phyloP scores from a whole-genome alignment of 192 early-diverging fungal genomes.

The Linnemannia exigua region DNA sequence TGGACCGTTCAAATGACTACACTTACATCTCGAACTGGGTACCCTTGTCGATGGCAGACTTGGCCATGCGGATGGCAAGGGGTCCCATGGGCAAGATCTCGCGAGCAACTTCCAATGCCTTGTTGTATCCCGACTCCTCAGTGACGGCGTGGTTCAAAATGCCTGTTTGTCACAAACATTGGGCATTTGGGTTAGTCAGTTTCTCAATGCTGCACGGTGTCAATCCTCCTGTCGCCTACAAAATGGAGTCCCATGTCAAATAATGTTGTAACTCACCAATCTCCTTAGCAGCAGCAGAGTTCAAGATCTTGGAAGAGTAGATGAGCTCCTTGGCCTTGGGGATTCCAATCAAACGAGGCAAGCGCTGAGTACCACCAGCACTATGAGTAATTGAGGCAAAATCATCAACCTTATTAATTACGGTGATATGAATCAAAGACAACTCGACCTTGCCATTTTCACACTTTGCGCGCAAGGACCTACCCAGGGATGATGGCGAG shows the following conservation, averaged over 20 bases:
- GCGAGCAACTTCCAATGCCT: constrained; percentile 84
- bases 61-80: constrained; percentile 92
- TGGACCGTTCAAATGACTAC: no score
- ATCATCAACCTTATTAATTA: not conserved
- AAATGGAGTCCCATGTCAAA: no score
- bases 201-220: no score
- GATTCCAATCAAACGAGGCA: constrained; percentile 88
- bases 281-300: constrained; percentile 72
- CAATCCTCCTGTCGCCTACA: no score
- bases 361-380: constrained; percentile 95
- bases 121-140: constrained; percentile 75
- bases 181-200: not conserved
- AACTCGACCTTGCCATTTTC: not conserved
- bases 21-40: constrained; percentile 83
- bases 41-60: constrained; percentile 89
- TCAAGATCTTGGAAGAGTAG: constrained; percentile 84
- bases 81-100: constrained; percentile 87
- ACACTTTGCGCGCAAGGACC: not conserved
- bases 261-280: constrained; percentile 70
- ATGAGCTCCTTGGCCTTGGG: constrained; percentile 95
- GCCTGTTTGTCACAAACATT: constrained; percentile 57
- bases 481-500: constrained; percentile 97
- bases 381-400: constrained; percentile 47
- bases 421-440: not conserved
- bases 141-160: constrained; percentile 83